Percentiles rank a stretch among this genome's conserved stretches.
phyloP scores from a whole-genome alignment of 441 rosid species.

The Pelargonium cotyledonis region DNA sequence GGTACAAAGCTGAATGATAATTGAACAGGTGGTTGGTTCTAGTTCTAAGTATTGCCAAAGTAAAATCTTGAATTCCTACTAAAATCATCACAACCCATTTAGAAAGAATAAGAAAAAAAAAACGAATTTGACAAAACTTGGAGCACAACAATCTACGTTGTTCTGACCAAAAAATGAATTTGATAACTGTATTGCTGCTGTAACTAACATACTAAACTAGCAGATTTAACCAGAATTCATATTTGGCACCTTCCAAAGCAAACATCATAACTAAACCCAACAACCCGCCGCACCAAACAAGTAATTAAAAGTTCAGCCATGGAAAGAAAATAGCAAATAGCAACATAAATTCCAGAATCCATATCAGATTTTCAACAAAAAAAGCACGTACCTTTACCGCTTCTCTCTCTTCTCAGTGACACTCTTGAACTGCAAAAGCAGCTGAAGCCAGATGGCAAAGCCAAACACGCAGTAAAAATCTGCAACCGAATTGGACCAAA shows the following conservation, averaged over 20 bases:
- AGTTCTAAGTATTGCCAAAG: not conserved
- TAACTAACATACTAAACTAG: not conserved
- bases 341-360: not conserved
- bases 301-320: not conserved
- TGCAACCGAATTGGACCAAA: not conserved
- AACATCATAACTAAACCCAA: conserved; percentile 1
- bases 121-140: not conserved
- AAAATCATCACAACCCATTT: not conserved
- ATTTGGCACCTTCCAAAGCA: not conserved
- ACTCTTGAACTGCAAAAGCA: conserved; percentile 13
- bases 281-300: not conserved
- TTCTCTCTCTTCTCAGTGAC: conserved; percentile 20
- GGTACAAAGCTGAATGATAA: not conserved
- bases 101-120: not conserved
- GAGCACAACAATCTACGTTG: not conserved
- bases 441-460: conserved; percentile 19
- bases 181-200: not conserved
- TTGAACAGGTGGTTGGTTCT: not conserved
- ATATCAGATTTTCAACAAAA: conserved; percentile 10
- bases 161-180: too few relatives aligned
- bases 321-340: not conserved
- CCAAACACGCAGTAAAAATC: conserved; percentile 11
- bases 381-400: conserved; percentile 24
- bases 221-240: not conserved
- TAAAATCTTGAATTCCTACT: not conserved